Evolutionary conservation across 805 yeast genomes (phyloP).

Genomic region (Saturnispora mendoncae): DNA sequence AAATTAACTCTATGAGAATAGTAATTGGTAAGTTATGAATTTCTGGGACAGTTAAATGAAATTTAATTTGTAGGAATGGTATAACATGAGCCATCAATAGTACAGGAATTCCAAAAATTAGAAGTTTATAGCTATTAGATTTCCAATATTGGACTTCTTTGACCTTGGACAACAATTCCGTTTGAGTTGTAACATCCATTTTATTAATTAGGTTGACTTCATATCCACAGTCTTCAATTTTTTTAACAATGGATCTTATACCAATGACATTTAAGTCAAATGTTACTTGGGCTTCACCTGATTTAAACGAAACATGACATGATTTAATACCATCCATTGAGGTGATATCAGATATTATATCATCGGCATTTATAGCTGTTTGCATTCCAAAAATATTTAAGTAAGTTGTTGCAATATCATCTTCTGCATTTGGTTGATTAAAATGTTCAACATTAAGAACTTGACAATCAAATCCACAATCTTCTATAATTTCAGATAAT

Average conservation of each 20-base stretch:
- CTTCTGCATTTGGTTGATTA: not conserved
- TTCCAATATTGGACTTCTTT: slow-evolving; percentile 73
- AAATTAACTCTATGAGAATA: slow-evolving; percentile 47
- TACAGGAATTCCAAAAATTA: slow-evolving; percentile 57
- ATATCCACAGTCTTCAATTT: slow-evolving; percentile 44
- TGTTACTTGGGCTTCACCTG: slow-evolving; percentile 44
- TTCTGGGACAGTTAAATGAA: slow-evolving; percentile 39
- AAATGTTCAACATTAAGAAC: slow-evolving; percentile 33
- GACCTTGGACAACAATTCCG: slow-evolving; percentile 55
- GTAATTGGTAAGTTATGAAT: slow-evolving; percentile 3
- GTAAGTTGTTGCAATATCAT: slow-evolving; percentile 14
- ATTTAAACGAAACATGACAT: slow-evolving; percentile 42
- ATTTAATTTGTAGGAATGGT: slow-evolving; percentile 45
- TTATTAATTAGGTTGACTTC: slow-evolving; percentile 40
- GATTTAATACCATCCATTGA: slow-evolving; percentile 38
- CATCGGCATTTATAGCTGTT: slow-evolving; percentile 43
- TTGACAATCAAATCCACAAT: slow-evolving; percentile 39
- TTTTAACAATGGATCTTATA: slow-evolving; percentile 50
- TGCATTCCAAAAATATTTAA: slow-evolving; percentile 53
- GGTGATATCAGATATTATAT: slow-evolving; percentile 41
- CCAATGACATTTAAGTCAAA: slow-evolving; percentile 50
- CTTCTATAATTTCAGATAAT: slow-evolving; percentile 38
- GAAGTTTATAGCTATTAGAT: slow-evolving; percentile 40
- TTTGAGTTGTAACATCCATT: slow-evolving; percentile 57
- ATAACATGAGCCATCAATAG: slow-evolving; percentile 39